phyloP scores from a whole-genome alignment of 768 basidiomycete species.

The Clavaria fumosa region DNA sequence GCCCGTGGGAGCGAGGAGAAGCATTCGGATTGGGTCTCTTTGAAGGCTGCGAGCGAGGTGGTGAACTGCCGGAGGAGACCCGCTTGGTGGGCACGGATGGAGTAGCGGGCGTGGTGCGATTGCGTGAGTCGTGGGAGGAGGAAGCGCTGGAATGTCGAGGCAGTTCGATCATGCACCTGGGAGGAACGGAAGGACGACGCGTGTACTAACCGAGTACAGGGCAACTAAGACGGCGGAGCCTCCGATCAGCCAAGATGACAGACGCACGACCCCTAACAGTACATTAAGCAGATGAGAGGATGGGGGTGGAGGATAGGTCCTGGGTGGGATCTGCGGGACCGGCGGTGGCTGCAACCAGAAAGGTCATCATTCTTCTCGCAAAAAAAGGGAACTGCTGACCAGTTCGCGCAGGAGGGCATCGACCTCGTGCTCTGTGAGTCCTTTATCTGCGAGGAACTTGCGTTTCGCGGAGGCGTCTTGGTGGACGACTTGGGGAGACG shows the following conservation, averaged over 20 bases:
- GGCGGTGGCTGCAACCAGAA: constrained; percentile 17
- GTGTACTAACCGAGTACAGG: constrained; percentile 63
- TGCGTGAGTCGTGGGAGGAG: constrained; percentile 50
- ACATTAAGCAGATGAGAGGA: constrained; percentile 57
- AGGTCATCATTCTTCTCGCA: not conserved
- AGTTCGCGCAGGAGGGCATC: constrained; percentile 38
- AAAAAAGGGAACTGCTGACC: constrained; percentile 22
- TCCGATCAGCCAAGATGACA: constrained; percentile 54
- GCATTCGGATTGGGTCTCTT: constrained; percentile 37
- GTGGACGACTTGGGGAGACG: constrained; percentile 45
- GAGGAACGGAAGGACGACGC: constrained; percentile 13
- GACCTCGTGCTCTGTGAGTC: constrained; percentile 45
- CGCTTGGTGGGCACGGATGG: constrained; percentile 45
- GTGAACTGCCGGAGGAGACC: constrained; percentile 38
- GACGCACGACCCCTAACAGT: constrained; percentile 41
- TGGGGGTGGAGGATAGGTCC: constrained; percentile 54
- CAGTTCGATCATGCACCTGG: not conserved
- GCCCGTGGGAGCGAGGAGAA: constrained; percentile 44
- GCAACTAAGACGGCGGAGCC: constrained; percentile 42
- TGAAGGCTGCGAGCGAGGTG: constrained; percentile 38
- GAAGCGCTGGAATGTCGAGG: constrained; percentile 31
- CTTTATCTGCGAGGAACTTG: constrained; percentile 55
- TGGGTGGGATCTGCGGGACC: constrained; percentile 45
- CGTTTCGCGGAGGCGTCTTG: constrained; percentile 44
- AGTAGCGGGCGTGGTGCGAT: constrained; percentile 43